Conservation (phyloP, 495 filamentous ascomycete genomes). For the Cercophora scortea region DNA sequence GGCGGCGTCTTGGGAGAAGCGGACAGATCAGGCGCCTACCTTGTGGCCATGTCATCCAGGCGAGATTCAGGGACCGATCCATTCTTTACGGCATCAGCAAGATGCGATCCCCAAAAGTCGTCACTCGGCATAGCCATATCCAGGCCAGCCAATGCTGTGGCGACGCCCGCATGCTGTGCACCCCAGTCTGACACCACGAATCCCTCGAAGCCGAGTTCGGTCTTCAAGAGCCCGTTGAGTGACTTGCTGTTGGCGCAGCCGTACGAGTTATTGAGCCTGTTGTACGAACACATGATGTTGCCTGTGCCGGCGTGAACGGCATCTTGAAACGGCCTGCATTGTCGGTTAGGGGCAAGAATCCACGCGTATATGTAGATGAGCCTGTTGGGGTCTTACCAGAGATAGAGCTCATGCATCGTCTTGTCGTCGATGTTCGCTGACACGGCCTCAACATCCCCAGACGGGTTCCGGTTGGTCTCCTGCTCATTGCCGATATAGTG, state of each 20-base stretch:
- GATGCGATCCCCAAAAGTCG: slow-evolving; percentile 27
- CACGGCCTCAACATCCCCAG: slow-evolving; percentile 35
- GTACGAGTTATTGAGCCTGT: slow-evolving; percentile 58
- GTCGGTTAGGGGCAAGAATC: no score
- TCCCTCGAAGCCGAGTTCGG: slow-evolving; percentile 53
- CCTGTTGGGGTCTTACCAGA: slow-evolving; percentile 40
- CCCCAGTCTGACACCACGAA: slow-evolving; percentile 61
- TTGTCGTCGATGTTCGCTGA: slow-evolving; percentile 60
- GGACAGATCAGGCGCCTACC: slow-evolving; percentile 15
- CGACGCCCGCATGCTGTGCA: slow-evolving; percentile 49
- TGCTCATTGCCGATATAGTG: slow-evolving; percentile 63
- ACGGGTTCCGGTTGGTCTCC: slow-evolving; percentile 53
- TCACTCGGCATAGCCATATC: slow-evolving; percentile 57
- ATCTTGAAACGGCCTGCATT: slow-evolving; percentile 54
- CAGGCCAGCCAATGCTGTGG: slow-evolving; percentile 47
- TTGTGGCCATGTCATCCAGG: slow-evolving; percentile 44
- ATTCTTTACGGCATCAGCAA: slow-evolving; percentile 38
- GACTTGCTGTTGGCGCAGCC: slow-evolving; percentile 56
- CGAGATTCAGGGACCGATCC: slow-evolving; percentile 41
- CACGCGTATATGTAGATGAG: no score
- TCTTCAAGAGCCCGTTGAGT: slow-evolving; percentile 56
- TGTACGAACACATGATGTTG: slow-evolving; percentile 64
- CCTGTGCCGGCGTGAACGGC: slow-evolving; percentile 54
- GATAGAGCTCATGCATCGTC: slow-evolving; percentile 64
- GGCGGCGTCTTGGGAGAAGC: background rate